Conservation (phyloP, 345 rosid species). For the Lepidium africanum region DNA sequence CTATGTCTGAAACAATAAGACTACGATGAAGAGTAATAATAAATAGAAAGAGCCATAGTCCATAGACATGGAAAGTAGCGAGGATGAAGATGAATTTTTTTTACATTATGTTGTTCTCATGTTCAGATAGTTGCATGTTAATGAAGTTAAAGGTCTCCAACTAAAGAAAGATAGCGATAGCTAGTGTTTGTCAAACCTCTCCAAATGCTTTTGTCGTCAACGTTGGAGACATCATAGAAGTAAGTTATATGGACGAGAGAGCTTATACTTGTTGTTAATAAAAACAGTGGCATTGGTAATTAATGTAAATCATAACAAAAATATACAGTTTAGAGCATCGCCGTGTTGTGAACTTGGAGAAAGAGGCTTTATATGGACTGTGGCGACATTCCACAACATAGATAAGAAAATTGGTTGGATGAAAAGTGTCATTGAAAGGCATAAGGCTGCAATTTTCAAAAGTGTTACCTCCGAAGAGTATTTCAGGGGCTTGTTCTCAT, state of each 20-base stretch:
- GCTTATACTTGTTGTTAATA: background rate
- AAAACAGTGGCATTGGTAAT: background rate
- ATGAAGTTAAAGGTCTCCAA: constrained; percentile 44
- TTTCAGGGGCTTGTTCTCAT: no score
- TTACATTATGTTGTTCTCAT: no score
- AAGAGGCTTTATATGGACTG: constrained; percentile 20
- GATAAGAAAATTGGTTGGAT: constrained; percentile 25
- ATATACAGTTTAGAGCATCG: constrained; percentile 34
- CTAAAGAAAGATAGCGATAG: constrained; percentile 28
- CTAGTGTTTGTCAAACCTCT: constrained; percentile 28
- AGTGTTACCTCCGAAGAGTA: no score
- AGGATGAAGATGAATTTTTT: no score
- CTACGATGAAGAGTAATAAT: no score
- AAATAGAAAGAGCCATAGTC: no score
- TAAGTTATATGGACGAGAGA: background rate
- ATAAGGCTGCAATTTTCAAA: no score
- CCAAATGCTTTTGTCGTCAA: constrained; percentile 9
- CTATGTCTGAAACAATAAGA: no score
- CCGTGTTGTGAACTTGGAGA: constrained; percentile 23
- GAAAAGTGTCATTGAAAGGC: no score
- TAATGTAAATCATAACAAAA: constrained; percentile 29
- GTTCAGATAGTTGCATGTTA: constrained; percentile 27
- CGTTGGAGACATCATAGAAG: constrained; percentile 9
- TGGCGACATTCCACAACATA: constrained; percentile 27
- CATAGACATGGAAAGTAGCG: no score